These are phyloP conservation scores for Populus euphratica DNA, from an alignment of 345 rosid species.

Conservation along the genomic window DNA sequence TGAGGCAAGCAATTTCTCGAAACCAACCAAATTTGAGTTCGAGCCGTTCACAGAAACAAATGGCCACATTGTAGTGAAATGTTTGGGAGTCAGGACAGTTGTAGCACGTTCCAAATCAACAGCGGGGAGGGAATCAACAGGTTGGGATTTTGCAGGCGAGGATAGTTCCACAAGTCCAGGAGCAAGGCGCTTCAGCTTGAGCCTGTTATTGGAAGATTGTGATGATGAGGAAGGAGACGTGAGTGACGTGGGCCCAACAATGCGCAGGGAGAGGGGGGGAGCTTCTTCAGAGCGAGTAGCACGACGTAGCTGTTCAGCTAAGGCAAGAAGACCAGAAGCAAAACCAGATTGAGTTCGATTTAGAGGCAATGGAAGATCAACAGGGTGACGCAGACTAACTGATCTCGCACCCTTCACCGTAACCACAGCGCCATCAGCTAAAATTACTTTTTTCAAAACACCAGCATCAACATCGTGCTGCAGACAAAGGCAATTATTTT, in stretches of 20 bases:
- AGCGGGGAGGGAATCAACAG: conserved; percentile 34
- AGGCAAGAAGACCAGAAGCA: conserved; percentile 80
- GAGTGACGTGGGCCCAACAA: conserved; percentile 85
- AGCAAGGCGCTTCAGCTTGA: conserved; percentile 85
- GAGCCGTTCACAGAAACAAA: conserved; percentile 77
- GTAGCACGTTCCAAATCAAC: conserved; percentile 37
- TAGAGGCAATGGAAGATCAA: conserved; percentile 78
- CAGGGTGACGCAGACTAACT: conserved; percentile 78
- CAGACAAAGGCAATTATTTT: conserved; percentile 14
- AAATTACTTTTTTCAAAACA: conserved; percentile 75
- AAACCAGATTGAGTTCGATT: conserved; percentile 53
- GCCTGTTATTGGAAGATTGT: conserved; percentile 45
- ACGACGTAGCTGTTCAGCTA: conserved; percentile 76
- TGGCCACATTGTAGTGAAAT: conserved; percentile 85
- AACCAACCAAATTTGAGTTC: conserved; percentile 61
- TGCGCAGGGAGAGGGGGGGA: conserved; percentile 73
- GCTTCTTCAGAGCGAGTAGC: conserved; percentile 40
- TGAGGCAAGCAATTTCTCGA: conserved; percentile 66
- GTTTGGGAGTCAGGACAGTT: conserved; percentile 63
- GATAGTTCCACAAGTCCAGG: conserved; percentile 87
- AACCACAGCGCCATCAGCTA: conserved; percentile 90
- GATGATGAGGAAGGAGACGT: conserved; percentile 51
- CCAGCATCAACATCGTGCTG: conserved; percentile 99
- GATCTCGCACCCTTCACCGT: conserved; percentile 95
- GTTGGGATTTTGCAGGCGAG: conserved; percentile 36